Base-by-base conservation (phyloP, 2,329 filamentous ascomycete genomes). In the Chaetomium sp. region DNA sequence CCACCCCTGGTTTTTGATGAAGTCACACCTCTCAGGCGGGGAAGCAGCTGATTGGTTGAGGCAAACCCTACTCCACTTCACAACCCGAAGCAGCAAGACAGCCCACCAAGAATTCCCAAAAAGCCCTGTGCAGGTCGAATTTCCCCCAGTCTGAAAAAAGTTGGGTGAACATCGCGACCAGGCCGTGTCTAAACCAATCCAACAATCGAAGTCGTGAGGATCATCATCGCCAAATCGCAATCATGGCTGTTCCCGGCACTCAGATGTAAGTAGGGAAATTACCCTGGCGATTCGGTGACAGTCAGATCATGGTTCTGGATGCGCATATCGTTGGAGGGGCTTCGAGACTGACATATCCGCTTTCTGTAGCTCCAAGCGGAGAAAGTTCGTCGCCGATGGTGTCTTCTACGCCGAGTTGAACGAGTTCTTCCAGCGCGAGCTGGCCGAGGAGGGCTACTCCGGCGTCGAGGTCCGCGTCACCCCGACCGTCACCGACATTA, bases 371-470 rank as follows among this genome's bases (percentile, higher is more conserved):
- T 93, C 90, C 82, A 94, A 94, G 90, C 85, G 90, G 83, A 91
- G 91, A 88, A 94, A 94, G 89, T 94, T 93, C 86, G 90, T 94
- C 80, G 91, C 90, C 75, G 95, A 99, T 84, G 95, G 95, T 90
- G 95, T 99, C 79, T 99, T 99, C 92, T 99, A 97, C 85, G 95
- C 95, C 87, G 95, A 99, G 86, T 87, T 99, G 83, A 99, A 99
- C 90, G 95, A 99, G 87, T 99, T 99, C 91, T 99, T 99, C 92
- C 95, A 98, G 89, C 94, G 95, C 83, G 95, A 99, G 86, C 88
- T 99, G 81, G 95, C 95, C 80, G 95, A 99, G 90, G 96, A 99
- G 87, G 95, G 95, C 77, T 99, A 99, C 90, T 99, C 95, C 65
- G 95, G 95, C 81, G 95, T 99, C 82, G 96, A 99, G 87, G 95